Conservation (phyloP, 106 monocot genomes). For the Vanilla planifolia region DNA sequence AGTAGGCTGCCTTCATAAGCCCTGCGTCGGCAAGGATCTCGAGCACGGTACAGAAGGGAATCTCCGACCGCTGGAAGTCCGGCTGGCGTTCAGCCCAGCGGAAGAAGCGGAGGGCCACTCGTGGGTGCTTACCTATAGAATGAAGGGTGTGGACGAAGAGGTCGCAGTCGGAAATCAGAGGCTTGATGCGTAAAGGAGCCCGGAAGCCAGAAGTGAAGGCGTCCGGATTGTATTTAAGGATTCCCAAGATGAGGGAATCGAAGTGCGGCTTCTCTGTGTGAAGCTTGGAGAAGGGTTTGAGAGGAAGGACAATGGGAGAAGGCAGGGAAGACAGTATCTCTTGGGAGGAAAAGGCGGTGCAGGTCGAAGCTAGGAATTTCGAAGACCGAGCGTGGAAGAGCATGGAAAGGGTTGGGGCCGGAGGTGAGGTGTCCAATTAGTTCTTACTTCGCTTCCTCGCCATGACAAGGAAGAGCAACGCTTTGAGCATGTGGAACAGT, state of each 20-base stretch:
- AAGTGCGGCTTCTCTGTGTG: conserved; percentile 12
- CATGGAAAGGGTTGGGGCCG: conserved; percentile 13
- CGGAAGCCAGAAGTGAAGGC: conserved; percentile 14
- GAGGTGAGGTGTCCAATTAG: not conserved
- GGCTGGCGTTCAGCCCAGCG: conserved; percentile 59
- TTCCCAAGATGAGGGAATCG: conserved; percentile 18
- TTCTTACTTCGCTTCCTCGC: conserved; percentile 1
- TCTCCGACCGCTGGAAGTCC: conserved; percentile 24
- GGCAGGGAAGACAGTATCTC: not conserved
- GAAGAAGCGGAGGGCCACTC: conserved; percentile 49
- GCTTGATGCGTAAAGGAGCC: not conserved
- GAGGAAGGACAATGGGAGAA: not conserved
- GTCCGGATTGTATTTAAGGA: conserved; percentile 8
- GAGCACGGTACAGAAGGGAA: conserved; percentile 35
- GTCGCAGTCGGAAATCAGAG: conserved; percentile 3
- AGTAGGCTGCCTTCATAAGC: conserved; percentile 36
- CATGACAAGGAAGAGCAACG: not conserved
- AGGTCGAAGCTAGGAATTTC: conserved; percentile 11
- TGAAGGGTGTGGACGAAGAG: conserved; percentile 22
- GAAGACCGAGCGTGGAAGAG: conserved; percentile 7
- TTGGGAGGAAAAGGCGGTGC: not conserved
- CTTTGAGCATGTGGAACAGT: not conserved
- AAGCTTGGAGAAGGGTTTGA: conserved; percentile 2
- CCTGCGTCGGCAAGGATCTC: conserved; percentile 32
- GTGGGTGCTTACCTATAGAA: conserved; percentile 32